Evolutionary conservation across 768 basidiomycete species (phyloP).

Genomic region (Leccinum subgranulosum): DNA sequence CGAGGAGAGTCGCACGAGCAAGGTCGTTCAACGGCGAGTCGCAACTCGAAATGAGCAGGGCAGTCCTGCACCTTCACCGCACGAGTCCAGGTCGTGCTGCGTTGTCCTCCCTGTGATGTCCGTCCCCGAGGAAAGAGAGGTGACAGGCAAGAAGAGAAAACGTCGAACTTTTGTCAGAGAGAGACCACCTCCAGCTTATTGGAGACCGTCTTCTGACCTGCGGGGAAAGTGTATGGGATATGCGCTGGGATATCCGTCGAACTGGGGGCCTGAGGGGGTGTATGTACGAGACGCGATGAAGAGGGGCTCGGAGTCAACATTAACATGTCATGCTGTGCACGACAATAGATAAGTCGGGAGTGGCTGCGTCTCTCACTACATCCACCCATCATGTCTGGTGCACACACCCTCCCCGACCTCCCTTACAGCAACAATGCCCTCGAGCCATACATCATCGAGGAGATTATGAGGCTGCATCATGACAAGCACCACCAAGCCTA

Average conservation of each 20-base stretch:
- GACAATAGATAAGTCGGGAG: neutral
- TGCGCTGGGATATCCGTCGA: slow-evolving; percentile 31
- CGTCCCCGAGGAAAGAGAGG: neutral
- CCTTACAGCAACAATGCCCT: slow-evolving; percentile 86
- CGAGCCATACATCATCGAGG: slow-evolving; percentile 83
- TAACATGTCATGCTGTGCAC: slow-evolving; percentile 21
- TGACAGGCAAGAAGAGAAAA: slow-evolving; percentile 1
- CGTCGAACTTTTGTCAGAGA: slow-evolving; percentile 12
- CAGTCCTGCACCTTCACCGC: slow-evolving; percentile 16
- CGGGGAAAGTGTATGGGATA: slow-evolving; percentile 30
- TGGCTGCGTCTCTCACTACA: slow-evolving; percentile 1
- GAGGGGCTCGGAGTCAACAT: neutral
- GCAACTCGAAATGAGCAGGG: neutral
- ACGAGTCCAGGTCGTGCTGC: slow-evolving; percentile 19
- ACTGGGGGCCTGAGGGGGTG: slow-evolving; percentile 18
- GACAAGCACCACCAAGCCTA: slow-evolving; percentile 96
- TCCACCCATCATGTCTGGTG: slow-evolving; percentile 36
- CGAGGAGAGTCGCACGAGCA: slow-evolving; percentile 14
- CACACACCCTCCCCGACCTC: slow-evolving; percentile 65
- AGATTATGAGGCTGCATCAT: slow-evolving; percentile 96
- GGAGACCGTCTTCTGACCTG: slow-evolving; percentile 23
- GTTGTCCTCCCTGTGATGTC: slow-evolving; percentile 18
- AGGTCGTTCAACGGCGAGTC: neutral
- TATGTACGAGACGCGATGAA: slow-evolving; percentile 30
- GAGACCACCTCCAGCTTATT: slow-evolving; percentile 25